Percentiles rank a stretch among this genome's conserved stretches.
Conservation (phyloP, 495 filamentous ascomycete species). For the Wilcoxina mikolae region DNA sequence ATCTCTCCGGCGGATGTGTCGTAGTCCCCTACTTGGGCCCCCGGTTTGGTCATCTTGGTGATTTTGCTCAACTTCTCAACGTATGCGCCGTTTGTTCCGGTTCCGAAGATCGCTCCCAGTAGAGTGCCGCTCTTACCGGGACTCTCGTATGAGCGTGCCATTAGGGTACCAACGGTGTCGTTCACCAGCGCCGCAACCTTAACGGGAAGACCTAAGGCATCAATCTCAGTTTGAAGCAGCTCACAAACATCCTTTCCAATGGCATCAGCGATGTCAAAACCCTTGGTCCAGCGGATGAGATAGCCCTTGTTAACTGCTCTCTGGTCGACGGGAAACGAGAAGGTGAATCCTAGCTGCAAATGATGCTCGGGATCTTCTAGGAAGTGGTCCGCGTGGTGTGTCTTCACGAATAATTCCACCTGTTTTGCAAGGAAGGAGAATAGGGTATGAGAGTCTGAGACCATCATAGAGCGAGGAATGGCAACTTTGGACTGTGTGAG, state of each 20-base stretch:
- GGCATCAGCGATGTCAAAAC: constrained; percentile 86
- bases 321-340: constrained; percentile 93
- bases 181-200: constrained; percentile 90
- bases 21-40: constrained; percentile 39
- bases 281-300: constrained; percentile 94
- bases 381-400: constrained; percentile 84
- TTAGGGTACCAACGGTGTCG: constrained; percentile 91
- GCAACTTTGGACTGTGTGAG: constrained; percentile 82
- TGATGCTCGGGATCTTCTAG: constrained; percentile 58
- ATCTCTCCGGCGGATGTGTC: constrained; percentile 78
- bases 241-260: constrained; percentile 88
- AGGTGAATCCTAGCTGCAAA: constrained; percentile 90
- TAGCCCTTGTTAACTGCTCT: constrained; percentile 84
- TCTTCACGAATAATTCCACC: constrained; percentile 70
- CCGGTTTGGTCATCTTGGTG: constrained; percentile 43
- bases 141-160: constrained; percentile 90
- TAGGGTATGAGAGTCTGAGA: constrained; percentile 71
- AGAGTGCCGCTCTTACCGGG: constrained; percentile 77
- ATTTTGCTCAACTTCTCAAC: constrained; percentile 59
- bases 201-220: constrained; percentile 72
- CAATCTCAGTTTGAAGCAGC: constrained; percentile 80
- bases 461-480: constrained; percentile 81
- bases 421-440: constrained; percentile 89
- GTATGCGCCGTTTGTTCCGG: constrained; percentile 89
- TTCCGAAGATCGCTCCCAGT: constrained; percentile 85